A percentile compares a stretch with the other conserved stretches of the same genome.
Conservation (phyloP, 768 basidiomycete genomes). For the Daedaleopsis nitida region DNA sequence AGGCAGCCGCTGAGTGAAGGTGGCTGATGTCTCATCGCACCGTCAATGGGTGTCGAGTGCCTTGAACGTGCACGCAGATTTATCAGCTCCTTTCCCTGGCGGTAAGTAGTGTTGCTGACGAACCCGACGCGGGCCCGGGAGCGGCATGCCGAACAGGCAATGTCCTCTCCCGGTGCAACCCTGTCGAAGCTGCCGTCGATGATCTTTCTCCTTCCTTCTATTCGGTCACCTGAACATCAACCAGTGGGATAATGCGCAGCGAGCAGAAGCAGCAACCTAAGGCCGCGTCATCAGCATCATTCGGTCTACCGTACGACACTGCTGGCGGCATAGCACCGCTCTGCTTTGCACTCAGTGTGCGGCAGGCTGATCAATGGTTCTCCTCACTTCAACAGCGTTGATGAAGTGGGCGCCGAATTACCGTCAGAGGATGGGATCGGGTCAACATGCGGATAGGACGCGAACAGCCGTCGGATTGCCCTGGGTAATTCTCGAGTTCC, state of each 20-base stretch:
- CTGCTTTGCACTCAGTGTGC: background rate
- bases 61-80: background rate
- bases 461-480: background rate
- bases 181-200: background rate
- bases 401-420: background rate
- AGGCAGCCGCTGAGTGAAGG: background rate
- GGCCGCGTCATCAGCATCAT: background rate
- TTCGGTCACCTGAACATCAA: background rate
- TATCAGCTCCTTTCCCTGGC: too few relatives aligned
- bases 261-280: background rate
- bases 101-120: background rate
- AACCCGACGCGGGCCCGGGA: background rate
- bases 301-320: background rate
- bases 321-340: background rate
- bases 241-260: background rate
- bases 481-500: background rate
- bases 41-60: background rate
- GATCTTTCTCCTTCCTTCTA: background rate
- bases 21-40: background rate
- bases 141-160: background rate
- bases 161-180: background rate
- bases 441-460: background rate
- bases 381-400: background rate
- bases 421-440: background rate
- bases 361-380: background rate